Base-by-base conservation (phyloP, 1,139 yeast genomes). In the Kazachstania sp. region DNA sequence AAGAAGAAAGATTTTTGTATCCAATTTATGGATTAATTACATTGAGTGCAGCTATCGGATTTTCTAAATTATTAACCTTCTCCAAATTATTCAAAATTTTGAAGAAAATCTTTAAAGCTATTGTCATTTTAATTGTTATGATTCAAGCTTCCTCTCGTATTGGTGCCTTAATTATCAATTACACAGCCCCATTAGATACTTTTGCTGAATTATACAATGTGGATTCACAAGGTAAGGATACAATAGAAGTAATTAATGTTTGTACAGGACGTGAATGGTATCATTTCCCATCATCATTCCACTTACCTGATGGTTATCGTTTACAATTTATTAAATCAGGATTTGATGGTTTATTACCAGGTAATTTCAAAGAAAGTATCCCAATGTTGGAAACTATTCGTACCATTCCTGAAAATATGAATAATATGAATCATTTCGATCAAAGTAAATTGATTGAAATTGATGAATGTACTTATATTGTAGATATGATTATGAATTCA, bases 231-330 rank as follows among this genome's bases (percentile, higher is more conserved):
- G 43, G 29, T 20, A 47, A 40, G 12, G 31, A 49, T 1, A 68
- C 66, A 20, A 39, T 41, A 1, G 38, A 44, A n/a, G 49, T 52
- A 0, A 26, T 55, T 1, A 82, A 79, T 54, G 82, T 90, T 0
- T 92, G 97, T 63, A 74, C 86, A 23, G 97, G 96, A 2, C 77
- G 95, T 51, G 97, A 92, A 67, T 90, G 97, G 97, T 87, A 87
- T 60, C 86, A 92, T 60, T 90, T 71, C 67, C 97, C 97, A 12
- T 81, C 85, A 1, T 88, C 97, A 0, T 84, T 88, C 63, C 86
- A 88, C 60, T 68, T 90, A 23, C 83, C 85, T 2, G 72, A 75
- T 34, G 68, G 75, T 50, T 71, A 71, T 50, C 70, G 96, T 51
- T 67, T 87, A 28, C 71, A 71, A 55, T 90, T 86, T 63, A 79